These are phyloP conservation scores for Pseudonitzschia delicatissima DNA, from an alignment of 108 stramenopile genomes.

Conservation along the genomic window DNA sequence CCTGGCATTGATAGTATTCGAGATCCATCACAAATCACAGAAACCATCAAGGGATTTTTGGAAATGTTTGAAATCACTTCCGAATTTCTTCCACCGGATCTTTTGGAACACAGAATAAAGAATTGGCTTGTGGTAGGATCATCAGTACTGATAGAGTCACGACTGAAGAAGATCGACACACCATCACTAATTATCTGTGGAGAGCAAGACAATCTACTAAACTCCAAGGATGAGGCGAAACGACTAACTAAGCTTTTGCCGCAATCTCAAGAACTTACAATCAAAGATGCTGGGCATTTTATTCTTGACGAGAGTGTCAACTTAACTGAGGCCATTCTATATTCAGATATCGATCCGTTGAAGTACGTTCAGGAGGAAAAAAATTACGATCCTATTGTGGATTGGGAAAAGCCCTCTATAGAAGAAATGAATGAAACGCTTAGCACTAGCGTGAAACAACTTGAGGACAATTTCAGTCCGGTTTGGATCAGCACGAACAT, in stretches of 20 bases:
- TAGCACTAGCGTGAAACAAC: slow-evolving; percentile 54
- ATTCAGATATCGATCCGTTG: slow-evolving; percentile 64
- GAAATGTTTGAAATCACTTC: slow-evolving; percentile 50
- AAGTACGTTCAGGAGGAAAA: slow-evolving; percentile 31
- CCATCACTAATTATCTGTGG: slow-evolving; percentile 79
- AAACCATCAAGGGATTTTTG: slow-evolving; percentile 31
- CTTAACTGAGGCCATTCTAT: slow-evolving; percentile 80
- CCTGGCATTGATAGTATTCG: slow-evolving; percentile 21
- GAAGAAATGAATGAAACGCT: slow-evolving; percentile 49
- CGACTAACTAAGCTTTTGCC: slow-evolving; percentile 58
- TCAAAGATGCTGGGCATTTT: slow-evolving; percentile 69
- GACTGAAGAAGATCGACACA: slow-evolving; percentile 49
- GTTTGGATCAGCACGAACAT: slow-evolving; percentile 78
- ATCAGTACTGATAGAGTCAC: slow-evolving; percentile 46
- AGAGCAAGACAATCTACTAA: slow-evolving; percentile 70
- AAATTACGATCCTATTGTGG: slow-evolving; percentile 67
- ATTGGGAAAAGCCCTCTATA: slow-evolving; percentile 67
- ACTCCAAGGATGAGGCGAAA: slow-evolving; percentile 60
- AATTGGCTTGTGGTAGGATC: slow-evolving; percentile 76
- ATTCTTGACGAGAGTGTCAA: slow-evolving; percentile 76
- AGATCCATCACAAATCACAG: slow-evolving; percentile 15
- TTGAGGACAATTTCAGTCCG: slow-evolving; percentile 56
- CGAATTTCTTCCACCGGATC: slow-evolving; percentile 53
- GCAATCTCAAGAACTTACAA: slow-evolving; percentile 56
- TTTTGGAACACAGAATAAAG: slow-evolving; percentile 63